These are phyloP conservation scores for Osmanthus fragrans DNA, from an alignment of 257 asterid species.

Conservation along the genomic window DNA sequence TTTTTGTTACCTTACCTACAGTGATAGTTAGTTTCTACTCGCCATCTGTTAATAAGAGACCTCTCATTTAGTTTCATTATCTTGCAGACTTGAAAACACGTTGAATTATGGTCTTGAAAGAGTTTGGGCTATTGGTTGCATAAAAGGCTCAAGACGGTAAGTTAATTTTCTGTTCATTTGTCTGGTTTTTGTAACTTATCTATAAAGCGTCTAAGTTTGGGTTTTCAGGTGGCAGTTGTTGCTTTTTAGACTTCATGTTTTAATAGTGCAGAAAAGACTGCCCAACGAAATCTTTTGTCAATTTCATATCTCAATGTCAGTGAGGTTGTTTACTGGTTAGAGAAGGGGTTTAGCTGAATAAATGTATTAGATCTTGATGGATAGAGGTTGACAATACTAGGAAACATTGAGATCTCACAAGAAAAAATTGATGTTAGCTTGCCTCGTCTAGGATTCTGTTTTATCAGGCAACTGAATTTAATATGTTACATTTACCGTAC, in stretches of 20 bases:
- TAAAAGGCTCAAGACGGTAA: slow-evolving; percentile 91
- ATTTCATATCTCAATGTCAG: slow-evolving; percentile 10
- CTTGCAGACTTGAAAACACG: slow-evolving; percentile 89
- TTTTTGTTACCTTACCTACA: slow-evolving; percentile 6
- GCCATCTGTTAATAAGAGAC: slow-evolving; percentile 9
- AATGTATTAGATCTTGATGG: slow-evolving; percentile 10
- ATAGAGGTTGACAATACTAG: slow-evolving; percentile 13
- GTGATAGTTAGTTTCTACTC: slow-evolving; percentile 12
- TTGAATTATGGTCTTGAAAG: slow-evolving; percentile 97
- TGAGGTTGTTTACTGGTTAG: slow-evolving; percentile 16
- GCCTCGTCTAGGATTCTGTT: neutral
- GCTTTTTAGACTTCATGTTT: neutral
- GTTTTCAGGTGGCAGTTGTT: slow-evolving; percentile 1
- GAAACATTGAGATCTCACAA: slow-evolving; percentile 10
- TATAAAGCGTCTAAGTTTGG: slow-evolving; percentile 11
- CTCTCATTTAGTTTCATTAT: slow-evolving; percentile 29
- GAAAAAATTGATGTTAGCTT: slow-evolving; percentile 1
- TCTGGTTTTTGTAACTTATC: slow-evolving; percentile 17
- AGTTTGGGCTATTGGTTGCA: slow-evolving; percentile 96
- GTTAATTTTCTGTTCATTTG: slow-evolving; percentile 22
- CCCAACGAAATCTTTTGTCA: slow-evolving; percentile 5
- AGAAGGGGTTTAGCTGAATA: slow-evolving; percentile 10
- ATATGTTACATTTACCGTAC: slow-evolving; percentile 28
- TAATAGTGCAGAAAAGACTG: slow-evolving; percentile 18
- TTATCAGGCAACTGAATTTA: slow-evolving; percentile 14